These are phyloP conservation scores for Neopestalotiopsis sp. DNA, from an alignment of 2,329 filamentous ascomycete species.

Conservation along the genomic window DNA sequence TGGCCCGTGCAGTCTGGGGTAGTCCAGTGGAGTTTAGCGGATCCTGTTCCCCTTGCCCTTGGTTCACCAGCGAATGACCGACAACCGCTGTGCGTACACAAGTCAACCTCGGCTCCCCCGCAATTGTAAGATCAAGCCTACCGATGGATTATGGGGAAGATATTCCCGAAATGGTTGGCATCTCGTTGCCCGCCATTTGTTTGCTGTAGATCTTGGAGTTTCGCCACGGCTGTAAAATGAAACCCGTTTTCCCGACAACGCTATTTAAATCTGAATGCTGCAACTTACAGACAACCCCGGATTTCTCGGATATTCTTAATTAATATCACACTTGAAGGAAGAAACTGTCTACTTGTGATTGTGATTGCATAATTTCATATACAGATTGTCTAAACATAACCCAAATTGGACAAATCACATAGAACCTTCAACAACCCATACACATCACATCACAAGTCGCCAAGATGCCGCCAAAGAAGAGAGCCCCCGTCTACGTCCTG, in stretches of 20 bases:
- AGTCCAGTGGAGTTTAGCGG: not conserved
- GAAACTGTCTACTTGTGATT: not conserved
- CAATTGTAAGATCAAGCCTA: not conserved
- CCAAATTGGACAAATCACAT: not conserved
- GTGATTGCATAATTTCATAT: not conserved
- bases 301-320: not conserved
- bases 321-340: not conserved
- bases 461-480: slow-evolving; percentile 19
- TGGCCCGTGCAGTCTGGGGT: slow-evolving; percentile 1
- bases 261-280: not conserved
- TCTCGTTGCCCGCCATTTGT: not conserved
- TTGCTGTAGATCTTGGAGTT: not conserved
- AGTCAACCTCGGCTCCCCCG: slow-evolving; percentile 17
- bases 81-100: not conserved
- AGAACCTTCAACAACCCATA: not conserved
- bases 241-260: not conserved
- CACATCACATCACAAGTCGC: not conserved
- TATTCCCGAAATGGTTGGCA: slow-evolving; percentile 9
- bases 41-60: not conserved
- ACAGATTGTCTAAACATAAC: not conserved
- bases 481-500: slow-evolving; percentile 75
- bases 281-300: not conserved
- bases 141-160: slow-evolving; percentile 6
- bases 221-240: not conserved
- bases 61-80: not conserved